Evolutionary conservation across 805 yeast species (phyloP).

Genomic region (Candida chauliodis): DNA sequence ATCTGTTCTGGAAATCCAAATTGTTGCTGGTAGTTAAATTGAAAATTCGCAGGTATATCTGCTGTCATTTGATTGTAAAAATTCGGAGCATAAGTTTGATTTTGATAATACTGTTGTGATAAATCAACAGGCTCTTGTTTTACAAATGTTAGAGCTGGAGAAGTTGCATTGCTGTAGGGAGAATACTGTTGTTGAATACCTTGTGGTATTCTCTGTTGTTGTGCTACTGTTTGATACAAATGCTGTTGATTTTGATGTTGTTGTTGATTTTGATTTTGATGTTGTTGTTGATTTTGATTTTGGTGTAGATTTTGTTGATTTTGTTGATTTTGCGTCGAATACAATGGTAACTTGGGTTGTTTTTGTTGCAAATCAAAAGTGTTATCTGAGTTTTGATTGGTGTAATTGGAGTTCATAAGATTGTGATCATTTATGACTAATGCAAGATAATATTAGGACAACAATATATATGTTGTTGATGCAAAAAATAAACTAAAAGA

Average conservation of each 20-base stretch:
- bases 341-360: background rate
- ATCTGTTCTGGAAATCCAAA: background rate
- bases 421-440: background rate
- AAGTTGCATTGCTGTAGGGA: background rate
- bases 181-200: slow-evolving; percentile 6
- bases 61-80: slow-evolving; percentile 1
- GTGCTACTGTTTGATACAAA: slow-evolving; percentile 4
- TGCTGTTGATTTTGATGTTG: slow-evolving; percentile 8
- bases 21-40: slow-evolving; percentile 3
- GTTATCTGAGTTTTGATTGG: background rate
- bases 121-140: slow-evolving; percentile 6
- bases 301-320: slow-evolving; percentile 7
- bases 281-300: slow-evolving; percentile 4
- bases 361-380: slow-evolving; percentile 3
- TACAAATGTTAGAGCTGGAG: background rate
- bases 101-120: slow-evolving; percentile 4
- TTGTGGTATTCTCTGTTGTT: slow-evolving; percentile 3
- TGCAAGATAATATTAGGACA: background rate
- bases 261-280: no score
- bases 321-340: slow-evolving; percentile 1
- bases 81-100: background rate
- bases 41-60: background rate
- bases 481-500: no score
- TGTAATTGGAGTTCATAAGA: background rate
- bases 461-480: no score